phyloP scores from a whole-genome alignment of 345 rosid genomes.

The Lumnitzera littorea region DNA sequence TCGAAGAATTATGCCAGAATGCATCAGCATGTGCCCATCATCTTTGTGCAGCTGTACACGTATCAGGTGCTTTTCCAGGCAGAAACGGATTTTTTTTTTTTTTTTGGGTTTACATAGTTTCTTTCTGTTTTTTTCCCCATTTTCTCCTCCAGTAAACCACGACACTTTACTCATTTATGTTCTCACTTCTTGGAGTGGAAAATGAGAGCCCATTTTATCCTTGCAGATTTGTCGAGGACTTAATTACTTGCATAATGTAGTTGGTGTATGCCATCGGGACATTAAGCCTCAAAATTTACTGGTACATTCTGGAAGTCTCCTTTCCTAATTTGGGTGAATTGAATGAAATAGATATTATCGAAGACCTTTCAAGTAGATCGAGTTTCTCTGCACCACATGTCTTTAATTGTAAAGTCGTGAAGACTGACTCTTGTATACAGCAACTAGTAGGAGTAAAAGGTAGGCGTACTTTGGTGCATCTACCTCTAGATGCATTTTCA shows the following conservation, averaged over 20 bases:
- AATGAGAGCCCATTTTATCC: neutral
- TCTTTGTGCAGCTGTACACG: constrained; percentile 66
- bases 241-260: constrained; percentile 80
- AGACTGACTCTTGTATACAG: too few species aligned
- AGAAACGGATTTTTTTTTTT: neutral
- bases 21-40: constrained; percentile 52
- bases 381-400: too few species aligned
- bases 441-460: too few species aligned
- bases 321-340: neutral
- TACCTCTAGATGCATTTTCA: too few species aligned
- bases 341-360: neutral
- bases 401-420: too few species aligned
- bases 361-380: too few species aligned
- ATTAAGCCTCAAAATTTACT: constrained; percentile 95
- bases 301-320: constrained; percentile 39
- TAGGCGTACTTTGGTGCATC: too few species aligned
- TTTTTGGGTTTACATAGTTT: neutral
- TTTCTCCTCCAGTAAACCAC: neutral
- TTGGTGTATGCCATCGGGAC: constrained; percentile 97
- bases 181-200: neutral
- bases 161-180: neutral
- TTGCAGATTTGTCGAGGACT: constrained; percentile 88
- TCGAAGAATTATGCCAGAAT: constrained; percentile 66
- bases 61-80: constrained; percentile 50
- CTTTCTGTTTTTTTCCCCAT: neutral